These are phyloP conservation scores for Leccinum boreale DNA, from an alignment of 768 basidiomycete species.

Conservation along the genomic window DNA sequence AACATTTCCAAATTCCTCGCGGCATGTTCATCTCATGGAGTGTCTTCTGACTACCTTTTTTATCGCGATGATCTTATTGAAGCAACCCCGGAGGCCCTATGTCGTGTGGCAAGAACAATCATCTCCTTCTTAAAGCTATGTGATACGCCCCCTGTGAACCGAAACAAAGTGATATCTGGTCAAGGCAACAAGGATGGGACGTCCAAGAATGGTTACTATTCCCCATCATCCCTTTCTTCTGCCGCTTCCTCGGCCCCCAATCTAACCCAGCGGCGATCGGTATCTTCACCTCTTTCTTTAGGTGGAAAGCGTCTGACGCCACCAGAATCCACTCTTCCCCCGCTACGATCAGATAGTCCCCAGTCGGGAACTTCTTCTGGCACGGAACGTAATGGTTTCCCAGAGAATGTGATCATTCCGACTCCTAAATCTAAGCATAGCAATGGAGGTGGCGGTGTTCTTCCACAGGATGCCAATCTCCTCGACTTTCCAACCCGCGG, in stretches of 20 bases:
- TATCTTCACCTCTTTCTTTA: slow-evolving; percentile 35
- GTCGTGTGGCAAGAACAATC: slow-evolving; percentile 73
- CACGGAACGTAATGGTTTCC: slow-evolving; percentile 30
- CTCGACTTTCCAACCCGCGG: slow-evolving; percentile 32
- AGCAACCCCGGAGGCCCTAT: slow-evolving; percentile 55
- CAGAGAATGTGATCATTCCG: slow-evolving; percentile 32
- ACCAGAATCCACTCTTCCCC: slow-evolving; percentile 44
- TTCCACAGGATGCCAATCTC: slow-evolving; percentile 18
- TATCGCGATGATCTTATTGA: slow-evolving; percentile 66
- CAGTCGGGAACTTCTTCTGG: slow-evolving; percentile 39
- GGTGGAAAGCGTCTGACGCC: slow-evolving; percentile 49
- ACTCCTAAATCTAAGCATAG: slow-evolving; percentile 37
- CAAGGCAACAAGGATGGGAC: slow-evolving; percentile 30
- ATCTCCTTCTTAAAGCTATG: slow-evolving; percentile 62
- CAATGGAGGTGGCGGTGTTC: slow-evolving; percentile 5
- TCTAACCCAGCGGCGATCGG: slow-evolving; percentile 38
- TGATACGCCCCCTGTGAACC: slow-evolving; percentile 49
- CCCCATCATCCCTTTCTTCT: slow-evolving; percentile 31
- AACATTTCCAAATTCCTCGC: slow-evolving; percentile 81
- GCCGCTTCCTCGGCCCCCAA: slow-evolving; percentile 65
- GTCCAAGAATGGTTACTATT: slow-evolving; percentile 38
- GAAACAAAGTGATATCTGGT: slow-evolving; percentile 45
- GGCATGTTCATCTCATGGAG: slow-evolving; percentile 64
- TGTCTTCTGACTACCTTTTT: slow-evolving; percentile 63
- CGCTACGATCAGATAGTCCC: slow-evolving; percentile 56